Conservation (phyloP, 805 yeast genomes). For the Lipomyces japonicus region DNA sequence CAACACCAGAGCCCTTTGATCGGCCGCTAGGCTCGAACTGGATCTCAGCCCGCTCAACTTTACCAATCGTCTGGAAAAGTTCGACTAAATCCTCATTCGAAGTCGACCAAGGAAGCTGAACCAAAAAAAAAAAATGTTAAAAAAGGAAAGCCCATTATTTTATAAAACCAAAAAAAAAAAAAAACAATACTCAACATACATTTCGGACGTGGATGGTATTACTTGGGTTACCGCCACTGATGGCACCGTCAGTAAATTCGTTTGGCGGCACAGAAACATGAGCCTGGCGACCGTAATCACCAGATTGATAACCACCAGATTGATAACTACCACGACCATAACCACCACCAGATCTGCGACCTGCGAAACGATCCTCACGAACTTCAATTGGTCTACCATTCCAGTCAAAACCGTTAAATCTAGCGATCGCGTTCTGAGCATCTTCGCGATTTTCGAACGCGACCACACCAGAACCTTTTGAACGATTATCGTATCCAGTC, state of each 20-base stretch:
- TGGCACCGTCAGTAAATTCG: conserved; percentile 64
- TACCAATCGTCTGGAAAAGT: conserved; percentile 78
- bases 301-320: conserved; percentile 4
- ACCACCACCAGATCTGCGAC: no score
- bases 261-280: conserved; percentile 28
- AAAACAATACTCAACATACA: conserved; percentile 19
- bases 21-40: conserved; percentile 58
- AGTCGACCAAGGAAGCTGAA: conserved; percentile 75
- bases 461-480: conserved; percentile 84
- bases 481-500: conserved; percentile 62
- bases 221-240: conserved; percentile 58
- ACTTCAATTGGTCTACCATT: conserved; percentile 79
- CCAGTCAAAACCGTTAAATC: conserved; percentile 62
- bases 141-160: neutral
- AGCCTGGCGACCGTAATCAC: conserved; percentile 2
- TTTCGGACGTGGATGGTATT: conserved; percentile 65
- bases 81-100: conserved; percentile 78
- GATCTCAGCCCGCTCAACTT: conserved; percentile 71
- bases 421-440: conserved; percentile 66
- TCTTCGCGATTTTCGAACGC: conserved; percentile 61
- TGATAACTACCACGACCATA: conserved; percentile 14
- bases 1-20: conserved; percentile 82
- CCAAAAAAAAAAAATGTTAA: neutral
- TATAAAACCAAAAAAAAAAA: neutral
- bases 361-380: conserved; percentile 65